Base-by-base conservation (phyloP, 148 eudicot species). In the Cornus controversa region DNA sequence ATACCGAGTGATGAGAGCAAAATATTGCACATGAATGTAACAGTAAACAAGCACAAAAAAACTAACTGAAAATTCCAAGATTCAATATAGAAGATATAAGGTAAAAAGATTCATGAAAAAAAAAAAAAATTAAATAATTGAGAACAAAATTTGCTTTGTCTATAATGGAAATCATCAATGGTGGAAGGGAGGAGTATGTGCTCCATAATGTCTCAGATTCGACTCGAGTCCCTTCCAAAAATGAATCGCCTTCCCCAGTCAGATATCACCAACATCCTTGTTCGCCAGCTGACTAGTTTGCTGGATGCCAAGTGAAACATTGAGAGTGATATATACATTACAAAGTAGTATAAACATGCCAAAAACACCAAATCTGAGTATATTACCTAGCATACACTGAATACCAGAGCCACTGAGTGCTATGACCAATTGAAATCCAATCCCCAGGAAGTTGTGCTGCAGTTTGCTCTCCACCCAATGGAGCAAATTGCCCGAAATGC, bases 231-330 rank as follows among this genome's bases (percentile, higher is more conserved):
- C 74, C 92, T 82, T 50, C 94, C 94, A 68, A 87, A 87, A 70
- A 91, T 66, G 60, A 83, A 87, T 40, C 85, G 81, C 77, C 83
- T 86, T 27, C 57, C n/a, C 94, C 94, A 91, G 72, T 91, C 94
- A 54, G 85, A 69, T 37, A 91, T 80, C 83, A 91, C 92, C 72
- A 89, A 81, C 71, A 74, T 34, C 74, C 92, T 85, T 47, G 91
- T 89, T 36, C 91, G 88, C 94, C 94, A 91, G 81, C 91, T 91
- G 14, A 91, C 91, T 70, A 53, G 91, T 76, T 91, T 91, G 81
- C 94, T 91, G 91, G 47, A 81, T 72, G 68, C 64, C 45, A 40
- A 40, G 45, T 4, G 45, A 40, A 40, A 40, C 45, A 40, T 5
- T 40, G 6, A 65, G 31, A 57, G 77, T 31, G 14, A 62, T 40